Evolutionary conservation across 2,329 filamentous ascomycete genomes (phyloP).

Genomic region (Fusarium equiseti): DNA sequence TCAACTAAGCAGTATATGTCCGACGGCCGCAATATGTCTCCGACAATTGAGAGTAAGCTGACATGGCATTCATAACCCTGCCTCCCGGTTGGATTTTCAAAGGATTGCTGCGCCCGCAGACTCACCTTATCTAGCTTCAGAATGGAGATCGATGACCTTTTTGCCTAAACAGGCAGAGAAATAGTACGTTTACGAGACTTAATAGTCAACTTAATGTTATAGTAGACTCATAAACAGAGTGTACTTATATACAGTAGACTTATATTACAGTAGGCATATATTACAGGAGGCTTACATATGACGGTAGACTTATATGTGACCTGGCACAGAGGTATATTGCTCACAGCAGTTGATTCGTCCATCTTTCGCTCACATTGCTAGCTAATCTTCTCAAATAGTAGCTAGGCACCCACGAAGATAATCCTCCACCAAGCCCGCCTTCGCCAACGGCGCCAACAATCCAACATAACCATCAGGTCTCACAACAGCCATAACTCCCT

Average conservation of each 20-base stretch:
- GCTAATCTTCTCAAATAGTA: background rate
- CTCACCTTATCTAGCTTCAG: background rate
- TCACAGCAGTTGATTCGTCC: fast-evolving
- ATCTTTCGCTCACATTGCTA: background rate
- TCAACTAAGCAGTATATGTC: background rate
- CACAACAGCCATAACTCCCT: constrained; percentile 5
- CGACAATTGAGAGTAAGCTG: background rate
- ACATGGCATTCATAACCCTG: background rate
- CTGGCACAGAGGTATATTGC: background rate
- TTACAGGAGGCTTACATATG: too few species aligned
- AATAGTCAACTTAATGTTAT: too few species aligned
- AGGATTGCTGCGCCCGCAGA: background rate
- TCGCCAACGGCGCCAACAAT: background rate
- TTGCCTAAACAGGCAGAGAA: background rate
- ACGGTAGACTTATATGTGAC: background rate
- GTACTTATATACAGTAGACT: too few species aligned
- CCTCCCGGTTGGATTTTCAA: too few species aligned
- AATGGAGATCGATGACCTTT: too few species aligned
- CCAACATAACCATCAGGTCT: constrained; percentile 24
- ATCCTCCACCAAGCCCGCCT: background rate
- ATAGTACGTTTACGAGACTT: too few species aligned
- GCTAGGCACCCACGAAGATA: constrained; percentile 6
- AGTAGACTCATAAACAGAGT: too few species aligned
- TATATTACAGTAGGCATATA: too few species aligned
- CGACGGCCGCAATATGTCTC: background rate